These are phyloP conservation scores for Westerdykella sp. DNA, from an alignment of 2,329 filamentous ascomycete genomes.

Conservation along the genomic window DNA sequence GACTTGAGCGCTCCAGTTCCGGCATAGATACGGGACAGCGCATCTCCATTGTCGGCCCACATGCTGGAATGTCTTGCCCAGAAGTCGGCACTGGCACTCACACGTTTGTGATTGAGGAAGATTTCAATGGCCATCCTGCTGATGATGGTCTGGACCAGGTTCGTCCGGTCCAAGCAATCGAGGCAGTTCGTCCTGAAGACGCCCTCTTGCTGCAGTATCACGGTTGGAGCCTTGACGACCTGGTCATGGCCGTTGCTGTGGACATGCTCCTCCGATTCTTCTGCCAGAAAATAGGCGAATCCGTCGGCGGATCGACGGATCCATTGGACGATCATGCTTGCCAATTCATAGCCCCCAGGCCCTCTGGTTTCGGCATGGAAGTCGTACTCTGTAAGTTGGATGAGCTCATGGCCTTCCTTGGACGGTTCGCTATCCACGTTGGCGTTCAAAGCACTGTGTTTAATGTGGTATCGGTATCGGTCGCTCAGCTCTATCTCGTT, in stretches of 20 bases:
- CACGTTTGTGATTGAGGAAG: conserved; percentile 68
- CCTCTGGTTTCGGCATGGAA: conserved; percentile 93
- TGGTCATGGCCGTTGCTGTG: conserved; percentile 38
- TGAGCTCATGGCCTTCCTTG: conserved; percentile 62
- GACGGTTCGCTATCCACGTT: conserved; percentile 48
- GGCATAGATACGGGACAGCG: conserved; percentile 89
- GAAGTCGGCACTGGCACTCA: conserved; percentile 69
- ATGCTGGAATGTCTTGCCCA: conserved; percentile 88
- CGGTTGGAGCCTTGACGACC: conserved; percentile 45
- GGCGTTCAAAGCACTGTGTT: conserved; percentile 62
- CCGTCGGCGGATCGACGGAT: conserved; percentile 74
- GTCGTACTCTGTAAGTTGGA: conserved; percentile 84
- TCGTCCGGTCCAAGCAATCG: conserved; percentile 92
- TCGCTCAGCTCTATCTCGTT: conserved; percentile 79
- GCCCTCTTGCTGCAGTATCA: conserved; percentile 87
- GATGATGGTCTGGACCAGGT: conserved; percentile 91
- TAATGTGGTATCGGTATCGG: conserved; percentile 72
- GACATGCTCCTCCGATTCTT: conserved; percentile 57
- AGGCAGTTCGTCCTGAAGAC: conserved; percentile 93
- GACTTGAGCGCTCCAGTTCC: conserved; percentile 93
- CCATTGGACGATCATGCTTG: conserved; percentile 72
- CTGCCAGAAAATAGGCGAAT: conserved; percentile 87
- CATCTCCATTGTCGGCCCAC: conserved; percentile 97
- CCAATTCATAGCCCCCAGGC: conserved; percentile 80
- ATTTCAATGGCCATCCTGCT: conserved; percentile 87